Percentiles rank a stretch among this genome's conserved stretches.
phyloP scores from a whole-genome alignment of 192 early-diverging fungal species.

The Pilaira anomala region DNA sequence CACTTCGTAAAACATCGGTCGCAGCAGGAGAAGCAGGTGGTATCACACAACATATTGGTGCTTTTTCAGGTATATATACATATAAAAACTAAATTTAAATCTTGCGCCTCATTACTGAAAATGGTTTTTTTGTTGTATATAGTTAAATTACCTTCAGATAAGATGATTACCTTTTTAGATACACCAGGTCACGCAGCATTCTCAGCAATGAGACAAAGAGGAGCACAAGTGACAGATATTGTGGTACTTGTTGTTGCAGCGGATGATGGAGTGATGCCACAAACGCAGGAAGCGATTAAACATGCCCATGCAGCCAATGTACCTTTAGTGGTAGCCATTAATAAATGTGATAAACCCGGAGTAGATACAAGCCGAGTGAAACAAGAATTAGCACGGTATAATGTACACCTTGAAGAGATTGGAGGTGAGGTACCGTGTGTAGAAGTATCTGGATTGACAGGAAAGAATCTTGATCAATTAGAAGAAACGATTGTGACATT shows the following conservation, averaged over 20 bases:
- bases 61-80: conserved; percentile 66
- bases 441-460: conserved; percentile 85
- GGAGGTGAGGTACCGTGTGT: conserved; percentile 93
- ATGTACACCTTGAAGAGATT: conserved; percentile 84
- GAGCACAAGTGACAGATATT: conserved; percentile 92
- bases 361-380: conserved; percentile 58
- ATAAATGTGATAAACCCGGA: conserved; percentile 95
- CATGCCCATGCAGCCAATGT: conserved; percentile 83
- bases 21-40: conserved; percentile 93
- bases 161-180: conserved; percentile 90
- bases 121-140: not conserved
- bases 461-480: conserved; percentile 80
- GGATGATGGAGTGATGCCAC: conserved; percentile 98
- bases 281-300: conserved; percentile 93
- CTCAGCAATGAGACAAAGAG: conserved; percentile 89
- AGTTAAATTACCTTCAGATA: conserved; percentile 62
- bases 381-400: conserved; percentile 70
- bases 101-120: not conserved
- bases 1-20: conserved; percentile 86
- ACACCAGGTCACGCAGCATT: conserved; percentile 98
- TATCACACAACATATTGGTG: conserved; percentile 98
- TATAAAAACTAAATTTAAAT: not conserved
- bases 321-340: conserved; percentile 93
- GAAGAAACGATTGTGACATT: conserved; percentile 86
- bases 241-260: conserved; percentile 96